These are phyloP conservation scores for Sarcomyxa edulis DNA, from an alignment of 768 basidiomycete species.

Conservation along the genomic window DNA sequence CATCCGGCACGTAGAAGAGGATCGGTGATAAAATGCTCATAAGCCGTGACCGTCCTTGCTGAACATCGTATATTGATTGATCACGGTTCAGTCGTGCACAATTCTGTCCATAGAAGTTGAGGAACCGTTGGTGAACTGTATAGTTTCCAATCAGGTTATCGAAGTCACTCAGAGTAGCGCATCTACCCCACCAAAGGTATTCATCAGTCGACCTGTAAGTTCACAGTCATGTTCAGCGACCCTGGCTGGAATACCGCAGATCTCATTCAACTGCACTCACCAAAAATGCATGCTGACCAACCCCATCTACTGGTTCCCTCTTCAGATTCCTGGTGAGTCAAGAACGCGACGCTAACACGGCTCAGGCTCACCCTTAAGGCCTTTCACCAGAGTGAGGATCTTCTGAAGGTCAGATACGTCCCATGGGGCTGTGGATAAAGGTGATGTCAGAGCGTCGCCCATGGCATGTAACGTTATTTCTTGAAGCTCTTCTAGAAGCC, in stretches of 20 bases:
- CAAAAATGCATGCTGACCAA: slow-evolving; percentile 8
- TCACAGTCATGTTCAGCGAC: neutral
- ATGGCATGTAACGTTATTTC: slow-evolving; percentile 13
- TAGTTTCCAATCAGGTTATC: slow-evolving; percentile 3
- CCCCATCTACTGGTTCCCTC: slow-evolving; percentile 1
- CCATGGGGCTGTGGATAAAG: slow-evolving; percentile 1
- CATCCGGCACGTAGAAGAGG: slow-evolving; percentile 45
- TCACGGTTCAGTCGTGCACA: slow-evolving; percentile 33
- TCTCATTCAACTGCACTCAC: slow-evolving; percentile 8
- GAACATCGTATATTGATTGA: no score
- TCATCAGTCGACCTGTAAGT: slow-evolving; percentile 11
- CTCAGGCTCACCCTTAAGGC: neutral
- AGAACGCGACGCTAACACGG: neutral
- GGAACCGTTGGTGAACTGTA: slow-evolving; percentile 27
- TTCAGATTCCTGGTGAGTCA: neutral
- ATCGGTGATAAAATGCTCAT: slow-evolving; percentile 34
- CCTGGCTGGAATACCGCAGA: neutral
- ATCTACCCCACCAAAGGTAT: slow-evolving; percentile 4
- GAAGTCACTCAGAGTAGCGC: no score
- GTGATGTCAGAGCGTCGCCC: slow-evolving; percentile 4
- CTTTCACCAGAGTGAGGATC: slow-evolving; percentile 2
- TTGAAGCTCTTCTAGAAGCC: slow-evolving; percentile 18
- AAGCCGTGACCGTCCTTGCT: slow-evolving; percentile 30
- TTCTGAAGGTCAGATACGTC: neutral
- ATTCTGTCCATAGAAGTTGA: slow-evolving; percentile 38